Evolutionary conservation across 495 filamentous ascomycete genomes (phyloP).

Genomic region (Xylaria sp.): DNA sequence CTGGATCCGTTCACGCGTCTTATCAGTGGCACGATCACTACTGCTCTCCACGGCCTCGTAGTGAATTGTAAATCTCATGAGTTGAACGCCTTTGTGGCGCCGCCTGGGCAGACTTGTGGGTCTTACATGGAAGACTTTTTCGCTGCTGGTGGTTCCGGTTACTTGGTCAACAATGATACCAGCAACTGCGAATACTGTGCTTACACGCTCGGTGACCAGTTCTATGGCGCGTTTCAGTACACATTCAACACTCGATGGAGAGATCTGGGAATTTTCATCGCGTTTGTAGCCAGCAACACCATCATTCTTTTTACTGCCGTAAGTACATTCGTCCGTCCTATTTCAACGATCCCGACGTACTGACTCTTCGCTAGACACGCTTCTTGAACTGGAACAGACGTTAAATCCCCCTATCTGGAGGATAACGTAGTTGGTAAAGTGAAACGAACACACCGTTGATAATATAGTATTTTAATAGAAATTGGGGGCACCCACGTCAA

Average conservation of each 20-base stretch:
- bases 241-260: constrained; percentile 74
- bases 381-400: constrained; percentile 30
- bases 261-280: constrained; percentile 77
- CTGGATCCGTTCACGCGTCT: constrained; percentile 86
- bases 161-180: constrained; percentile 69
- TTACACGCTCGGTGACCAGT: constrained; percentile 78
- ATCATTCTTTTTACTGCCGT: constrained; percentile 75
- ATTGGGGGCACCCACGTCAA: not conserved
- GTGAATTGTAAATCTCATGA: constrained; percentile 65
- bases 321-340: constrained; percentile 37
- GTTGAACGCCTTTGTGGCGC: constrained; percentile 67
- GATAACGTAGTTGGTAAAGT: not conserved
- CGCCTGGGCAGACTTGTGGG: constrained; percentile 66
- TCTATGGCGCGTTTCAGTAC: constrained; percentile 70
- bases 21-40: constrained; percentile 78
- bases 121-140: constrained; percentile 79
- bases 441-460: not conserved
- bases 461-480: constrained; percentile 20
- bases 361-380: constrained; percentile 17
- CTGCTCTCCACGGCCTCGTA: constrained; percentile 69
- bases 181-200: constrained; percentile 77
- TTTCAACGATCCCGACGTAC: not conserved
- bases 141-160: constrained; percentile 66
- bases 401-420: not conserved
- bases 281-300: constrained; percentile 77